Percentiles rank a stretch among this genome's conserved stretches.
Evolutionary conservation across 2,329 filamentous ascomycete species (phyloP).

Genomic region (Fusarium sp.): DNA sequence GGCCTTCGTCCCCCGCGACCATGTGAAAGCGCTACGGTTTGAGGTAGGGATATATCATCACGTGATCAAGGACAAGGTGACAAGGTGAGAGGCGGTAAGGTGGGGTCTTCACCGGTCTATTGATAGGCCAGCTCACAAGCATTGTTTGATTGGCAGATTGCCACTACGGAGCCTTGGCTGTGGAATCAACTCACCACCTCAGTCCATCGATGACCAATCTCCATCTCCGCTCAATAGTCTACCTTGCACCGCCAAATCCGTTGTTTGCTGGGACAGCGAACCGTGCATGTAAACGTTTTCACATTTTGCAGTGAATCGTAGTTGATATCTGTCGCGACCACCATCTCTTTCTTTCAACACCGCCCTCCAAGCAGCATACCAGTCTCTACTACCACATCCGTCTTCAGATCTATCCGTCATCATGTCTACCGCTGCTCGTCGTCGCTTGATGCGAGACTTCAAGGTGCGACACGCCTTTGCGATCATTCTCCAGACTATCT

Average conservation of each 20-base stretch:
- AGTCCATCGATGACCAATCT: slow-evolving; percentile 45
- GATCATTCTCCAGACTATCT: background rate
- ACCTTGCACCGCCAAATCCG: slow-evolving; percentile 27
- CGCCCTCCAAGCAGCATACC: background rate
- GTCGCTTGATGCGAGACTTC: slow-evolving; percentile 98
- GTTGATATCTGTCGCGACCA: background rate
- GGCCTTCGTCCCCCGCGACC: slow-evolving; percentile 35
- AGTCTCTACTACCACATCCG: slow-evolving; percentile 7
- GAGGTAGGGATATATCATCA: slow-evolving; percentile 1
- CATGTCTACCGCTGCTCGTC: slow-evolving; percentile 91
- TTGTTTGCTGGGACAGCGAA: slow-evolving; percentile 19
- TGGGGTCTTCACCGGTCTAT: background rate
- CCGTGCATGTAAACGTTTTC: slow-evolving; percentile 21
- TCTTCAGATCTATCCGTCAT: slow-evolving; percentile 32
- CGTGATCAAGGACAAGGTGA: background rate
- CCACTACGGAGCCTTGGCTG: slow-evolving; percentile 29
- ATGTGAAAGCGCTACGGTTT: slow-evolving; percentile 23
- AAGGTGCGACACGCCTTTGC: slow-evolving; percentile 72
- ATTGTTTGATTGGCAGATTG: slow-evolving; percentile 41
- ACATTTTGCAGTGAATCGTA: background rate
- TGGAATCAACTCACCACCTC: slow-evolving; percentile 27
- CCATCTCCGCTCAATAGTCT: slow-evolving; percentile 30
- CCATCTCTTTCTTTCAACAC: slow-evolving; percentile 1
- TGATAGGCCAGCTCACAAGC: slow-evolving; percentile 24
- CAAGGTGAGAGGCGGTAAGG: background rate